Evolutionary conservation across 2,329 filamentous ascomycete genomes (phyloP).

Genomic region (Pestalotiopsis sp.): DNA sequence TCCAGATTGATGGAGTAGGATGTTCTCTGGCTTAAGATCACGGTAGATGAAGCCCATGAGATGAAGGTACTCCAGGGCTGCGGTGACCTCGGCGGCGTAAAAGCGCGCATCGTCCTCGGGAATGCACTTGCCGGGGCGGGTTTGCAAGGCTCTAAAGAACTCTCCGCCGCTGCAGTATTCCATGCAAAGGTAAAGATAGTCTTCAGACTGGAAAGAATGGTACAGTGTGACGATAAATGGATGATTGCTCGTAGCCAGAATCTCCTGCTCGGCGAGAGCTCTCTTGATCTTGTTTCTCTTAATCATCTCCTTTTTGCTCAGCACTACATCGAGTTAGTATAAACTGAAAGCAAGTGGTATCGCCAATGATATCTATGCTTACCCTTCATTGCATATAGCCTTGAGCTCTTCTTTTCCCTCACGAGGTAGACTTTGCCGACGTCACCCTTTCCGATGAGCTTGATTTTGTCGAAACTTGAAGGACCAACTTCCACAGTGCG

Average conservation of each 20-base stretch:
- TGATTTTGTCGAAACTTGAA: slow-evolving; percentile 98
- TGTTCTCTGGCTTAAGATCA: slow-evolving; percentile 97
- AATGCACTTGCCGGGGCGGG: slow-evolving; percentile 94
- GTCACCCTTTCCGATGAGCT: slow-evolving; percentile 97
- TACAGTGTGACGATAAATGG: slow-evolving; percentile 98
- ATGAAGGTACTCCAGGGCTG: slow-evolving; percentile 93
- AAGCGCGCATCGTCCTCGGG: slow-evolving; percentile 96
- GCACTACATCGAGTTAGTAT: slow-evolving; percentile 61
- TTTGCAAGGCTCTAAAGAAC: slow-evolving; percentile 96
- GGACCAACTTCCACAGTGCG: slow-evolving; percentile 95
- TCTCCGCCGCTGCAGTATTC: slow-evolving; percentile 99
- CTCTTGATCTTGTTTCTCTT: slow-evolving; percentile 99
- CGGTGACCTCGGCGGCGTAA: slow-evolving; percentile 96
- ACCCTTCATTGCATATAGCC: slow-evolving; percentile 99
- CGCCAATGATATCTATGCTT: slow-evolving; percentile 26
- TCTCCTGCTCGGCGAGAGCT: slow-evolving; percentile 95
- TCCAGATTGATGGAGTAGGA: slow-evolving; percentile 96
- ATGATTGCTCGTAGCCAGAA: slow-evolving; percentile 96
- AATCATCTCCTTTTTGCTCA: slow-evolving; percentile 99
- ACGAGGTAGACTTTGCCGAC: slow-evolving; percentile 98
- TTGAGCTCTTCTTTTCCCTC: slow-evolving; percentile 93
- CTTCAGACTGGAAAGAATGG: slow-evolving; percentile 98
- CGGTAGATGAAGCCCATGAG: slow-evolving; percentile 99
- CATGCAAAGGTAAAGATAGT: slow-evolving; percentile 99
- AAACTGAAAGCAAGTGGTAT: neutral